phyloP scores from a whole-genome alignment of 176 grass and related monocot genomes.

The Cenchrus fungigraminus region DNA sequence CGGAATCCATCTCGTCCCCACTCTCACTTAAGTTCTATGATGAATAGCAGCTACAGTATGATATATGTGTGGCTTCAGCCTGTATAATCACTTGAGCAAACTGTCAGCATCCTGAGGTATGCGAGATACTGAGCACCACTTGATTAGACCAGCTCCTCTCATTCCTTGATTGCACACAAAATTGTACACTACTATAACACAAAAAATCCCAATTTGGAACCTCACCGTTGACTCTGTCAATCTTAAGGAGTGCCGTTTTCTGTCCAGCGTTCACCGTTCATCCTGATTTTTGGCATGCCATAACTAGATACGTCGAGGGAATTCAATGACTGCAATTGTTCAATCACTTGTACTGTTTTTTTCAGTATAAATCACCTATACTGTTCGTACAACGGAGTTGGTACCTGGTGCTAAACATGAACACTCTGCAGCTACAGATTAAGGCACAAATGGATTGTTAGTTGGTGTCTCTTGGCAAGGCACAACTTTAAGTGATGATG shows the following conservation, averaged over 20 bases:
- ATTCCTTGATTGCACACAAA: not conserved
- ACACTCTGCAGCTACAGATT: slow-evolving; percentile 28
- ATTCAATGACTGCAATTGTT: slow-evolving; percentile 2
- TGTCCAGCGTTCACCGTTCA: not conserved
- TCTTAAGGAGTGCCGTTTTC: not conserved
- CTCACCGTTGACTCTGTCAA: not conserved
- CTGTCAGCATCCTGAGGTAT: not conserved
- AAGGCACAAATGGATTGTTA: not conserved
- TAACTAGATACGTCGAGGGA: not conserved
- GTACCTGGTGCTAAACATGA: not conserved
- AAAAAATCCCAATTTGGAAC: not conserved
- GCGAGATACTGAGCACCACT: not conserved
- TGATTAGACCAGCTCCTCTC: not conserved
- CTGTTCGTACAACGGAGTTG: not conserved
- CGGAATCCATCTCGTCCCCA: too few relatives aligned
- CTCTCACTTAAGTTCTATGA: not conserved
- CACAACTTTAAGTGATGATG: not conserved
- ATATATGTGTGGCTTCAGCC: not conserved
- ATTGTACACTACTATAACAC: not conserved
- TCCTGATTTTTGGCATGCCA: not conserved
- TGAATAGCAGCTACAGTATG: not conserved
- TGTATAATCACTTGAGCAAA: not conserved
- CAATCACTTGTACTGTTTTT: not conserved
- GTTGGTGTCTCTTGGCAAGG: too few relatives aligned
- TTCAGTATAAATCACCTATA: not conserved